These are phyloP conservation scores for Penicillium egyptiacum DNA, from an alignment of 495 filamentous ascomycete species.

Conservation along the genomic window DNA sequence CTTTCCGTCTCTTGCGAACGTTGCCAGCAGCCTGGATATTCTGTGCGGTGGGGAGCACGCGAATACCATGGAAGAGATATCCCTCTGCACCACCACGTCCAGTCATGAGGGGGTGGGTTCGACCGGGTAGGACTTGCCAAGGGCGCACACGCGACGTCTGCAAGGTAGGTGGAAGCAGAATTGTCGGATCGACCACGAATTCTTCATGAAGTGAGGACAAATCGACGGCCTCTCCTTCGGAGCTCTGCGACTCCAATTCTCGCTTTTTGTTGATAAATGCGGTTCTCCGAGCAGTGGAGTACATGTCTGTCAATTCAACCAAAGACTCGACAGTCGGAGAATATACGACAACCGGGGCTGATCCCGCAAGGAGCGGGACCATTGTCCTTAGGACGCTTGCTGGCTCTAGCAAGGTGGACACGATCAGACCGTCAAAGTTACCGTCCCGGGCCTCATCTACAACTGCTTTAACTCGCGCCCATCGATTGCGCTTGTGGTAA, in stretches of 20 bases:
- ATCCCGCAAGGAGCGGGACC: conserved; percentile 78
- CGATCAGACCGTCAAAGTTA: conserved; percentile 77
- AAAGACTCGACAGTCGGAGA: conserved; percentile 75
- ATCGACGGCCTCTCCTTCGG: conserved; percentile 22
- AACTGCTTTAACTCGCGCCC: conserved; percentile 61
- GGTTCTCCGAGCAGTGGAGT: conserved; percentile 70
- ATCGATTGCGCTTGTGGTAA: conserved; percentile 83
- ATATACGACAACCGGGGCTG: conserved; percentile 82
- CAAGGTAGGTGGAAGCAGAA: conserved; percentile 74
- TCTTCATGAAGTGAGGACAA: conserved; percentile 59
- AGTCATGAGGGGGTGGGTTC: conserved; percentile 94
- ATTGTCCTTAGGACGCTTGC: conserved; percentile 68
- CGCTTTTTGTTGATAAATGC: conserved; percentile 60
- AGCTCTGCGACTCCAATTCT: conserved; percentile 29
- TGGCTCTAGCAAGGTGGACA: conserved; percentile 78
- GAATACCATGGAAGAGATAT: conserved; percentile 80
- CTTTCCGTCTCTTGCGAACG: conserved; percentile 48
- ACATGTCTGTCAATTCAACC: conserved; percentile 71
- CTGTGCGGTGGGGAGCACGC: conserved; percentile 74
- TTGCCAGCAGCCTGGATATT: conserved; percentile 81
- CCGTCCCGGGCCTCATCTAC: conserved; percentile 73
- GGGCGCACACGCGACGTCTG: conserved; percentile 71
- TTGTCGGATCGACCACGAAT: conserved; percentile 79
- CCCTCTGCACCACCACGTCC: conserved; percentile 84
- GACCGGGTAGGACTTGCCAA: conserved; percentile 89